These are phyloP conservation scores for Kluyveromyces siamensis DNA, from an alignment of 805 yeast species.

Conservation along the genomic window DNA sequence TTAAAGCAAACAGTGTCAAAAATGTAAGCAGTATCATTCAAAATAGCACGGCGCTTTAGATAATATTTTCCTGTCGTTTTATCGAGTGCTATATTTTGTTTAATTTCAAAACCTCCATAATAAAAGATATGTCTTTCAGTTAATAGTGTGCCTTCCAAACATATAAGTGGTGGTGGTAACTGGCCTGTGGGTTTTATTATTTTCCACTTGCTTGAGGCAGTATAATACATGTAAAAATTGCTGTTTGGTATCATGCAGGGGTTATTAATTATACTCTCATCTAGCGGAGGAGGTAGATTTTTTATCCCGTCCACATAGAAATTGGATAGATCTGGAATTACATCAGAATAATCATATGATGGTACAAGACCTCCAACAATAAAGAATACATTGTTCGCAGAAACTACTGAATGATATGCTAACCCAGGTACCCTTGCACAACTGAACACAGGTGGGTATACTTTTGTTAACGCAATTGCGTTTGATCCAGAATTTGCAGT, in stretches of 20 bases:
- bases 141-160: conserved; percentile 39
- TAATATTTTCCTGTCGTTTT: conserved; percentile 29
- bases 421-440: conserved; percentile 34
- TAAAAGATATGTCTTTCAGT: conserved; percentile 50
- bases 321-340: conserved; percentile 28
- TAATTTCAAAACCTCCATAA: conserved; percentile 60
- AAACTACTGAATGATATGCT: conserved; percentile 36
- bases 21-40: conserved; percentile 51
- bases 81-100: conserved; percentile 24
- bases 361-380: conserved; percentile 39
- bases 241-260: conserved; percentile 35
- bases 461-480: conserved; percentile 17
- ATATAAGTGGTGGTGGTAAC: conserved; percentile 44
- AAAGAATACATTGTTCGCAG: conserved; percentile 31
- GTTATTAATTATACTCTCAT: conserved; percentile 32
- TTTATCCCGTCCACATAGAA: conserved; percentile 31
- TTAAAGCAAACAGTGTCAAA: conserved; percentile 42
- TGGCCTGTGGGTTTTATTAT: conserved; percentile 31
- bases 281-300: conserved; percentile 40
- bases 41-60: conserved; percentile 34
- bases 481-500: neutral
- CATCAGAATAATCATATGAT: conserved; percentile 17
- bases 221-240: conserved; percentile 30
- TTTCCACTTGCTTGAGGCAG: conserved; percentile 32
- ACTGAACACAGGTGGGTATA: conserved; percentile 28